Base-by-base conservation (phyloP, 495 filamentous ascomycete species). In the Hypomontagnella submonticulosa region DNA sequence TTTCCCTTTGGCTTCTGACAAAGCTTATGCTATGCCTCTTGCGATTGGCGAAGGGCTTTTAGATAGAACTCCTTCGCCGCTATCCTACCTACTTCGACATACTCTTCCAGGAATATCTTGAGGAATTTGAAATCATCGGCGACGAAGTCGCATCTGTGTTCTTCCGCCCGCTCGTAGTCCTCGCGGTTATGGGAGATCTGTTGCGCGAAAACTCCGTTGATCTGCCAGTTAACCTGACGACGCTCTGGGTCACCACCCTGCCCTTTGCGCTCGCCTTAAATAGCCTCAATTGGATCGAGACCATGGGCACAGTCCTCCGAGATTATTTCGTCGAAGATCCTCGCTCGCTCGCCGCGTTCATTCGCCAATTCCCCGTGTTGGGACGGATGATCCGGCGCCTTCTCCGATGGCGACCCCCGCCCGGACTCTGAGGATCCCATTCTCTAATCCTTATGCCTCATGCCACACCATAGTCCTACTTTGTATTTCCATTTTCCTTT, bases 51-150 rank as follows among this genome's bases (percentile, higher is more conserved):
- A 32, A 15, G 36, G 8, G 36, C 16, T 11, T 30, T 41, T 44
- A 12, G 43, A 40, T 32, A 23, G 20, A 41, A 7, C 11, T 66
- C 37, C 36, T 55, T 18, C 42, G 12, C 34, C 55, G 48, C 36
- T 59, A 66, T 33, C 27, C 16, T 30, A 1, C 13, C 15, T 36
- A 42, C 36, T 51, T 44, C 12, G 41, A 27, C 4, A 12, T 49
- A 41, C 18, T 54, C 5, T 52, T 53, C 23, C 10, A 40, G 2
- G 33, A 46, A 19, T 47, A 37, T 9, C 20, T 58, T 7, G 47
- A 16, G 4, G 40, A 41, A 4, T 33, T 65, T 13, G 23, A 30
- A 4, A 30, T 8, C 11, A 0, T 50, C 3, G 62, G 42, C 34
- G 3, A 34, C 2, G 27, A 48, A 12, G 6, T 59, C 4, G 7